Evolutionary conservation across 805 yeast species (phyloP).

Genomic region (Wickerhamiella sergipiensis): DNA sequence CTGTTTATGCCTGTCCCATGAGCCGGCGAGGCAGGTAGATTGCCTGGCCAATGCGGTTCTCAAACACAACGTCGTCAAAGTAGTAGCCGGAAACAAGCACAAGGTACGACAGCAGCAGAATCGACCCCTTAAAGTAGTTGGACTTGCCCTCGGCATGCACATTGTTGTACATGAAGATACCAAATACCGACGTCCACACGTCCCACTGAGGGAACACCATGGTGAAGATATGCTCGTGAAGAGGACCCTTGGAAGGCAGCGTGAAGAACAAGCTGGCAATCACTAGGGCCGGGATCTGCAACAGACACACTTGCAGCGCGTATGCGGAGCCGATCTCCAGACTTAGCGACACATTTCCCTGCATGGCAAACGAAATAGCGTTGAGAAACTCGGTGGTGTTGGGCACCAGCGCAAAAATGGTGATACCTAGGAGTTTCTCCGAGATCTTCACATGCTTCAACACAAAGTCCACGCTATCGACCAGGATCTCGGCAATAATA

Average conservation of each 20-base stretch:
- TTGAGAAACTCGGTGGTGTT: conserved; percentile 93
- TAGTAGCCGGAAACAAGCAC: conserved; percentile 73
- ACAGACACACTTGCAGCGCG: conserved; percentile 84
- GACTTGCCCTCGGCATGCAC: conserved; percentile 94
- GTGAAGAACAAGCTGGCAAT: conserved; percentile 44
- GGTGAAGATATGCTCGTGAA: conserved; percentile 38
- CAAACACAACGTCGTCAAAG: conserved; percentile 36
- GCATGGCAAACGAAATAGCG: conserved; percentile 91
- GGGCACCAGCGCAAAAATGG: conserved; percentile 91
- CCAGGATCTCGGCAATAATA: conserved; percentile 83
- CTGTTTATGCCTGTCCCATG: too few relatives aligned
- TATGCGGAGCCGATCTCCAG: conserved; percentile 98
- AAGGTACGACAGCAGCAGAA: conserved; percentile 62
- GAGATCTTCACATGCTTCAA: conserved; percentile 63
- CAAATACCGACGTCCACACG: conserved; percentile 65
- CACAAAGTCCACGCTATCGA: conserved; percentile 84
- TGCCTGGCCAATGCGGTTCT: conserved; percentile 11
- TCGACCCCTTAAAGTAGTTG: conserved; percentile 90
- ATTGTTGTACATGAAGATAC: conserved; percentile 82
- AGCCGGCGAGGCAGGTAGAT: background rate
- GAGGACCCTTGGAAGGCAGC: conserved; percentile 9
- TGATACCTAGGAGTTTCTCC: conserved; percentile 84
- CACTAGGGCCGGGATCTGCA: conserved; percentile 87
- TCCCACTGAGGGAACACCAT: conserved; percentile 95
- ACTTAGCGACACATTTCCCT: conserved; percentile 90